Percentiles rank a stretch among this genome's conserved stretches.
Conservation (phyloP, 495 filamentous ascomycete species). For the Glarea lozoyensis region DNA sequence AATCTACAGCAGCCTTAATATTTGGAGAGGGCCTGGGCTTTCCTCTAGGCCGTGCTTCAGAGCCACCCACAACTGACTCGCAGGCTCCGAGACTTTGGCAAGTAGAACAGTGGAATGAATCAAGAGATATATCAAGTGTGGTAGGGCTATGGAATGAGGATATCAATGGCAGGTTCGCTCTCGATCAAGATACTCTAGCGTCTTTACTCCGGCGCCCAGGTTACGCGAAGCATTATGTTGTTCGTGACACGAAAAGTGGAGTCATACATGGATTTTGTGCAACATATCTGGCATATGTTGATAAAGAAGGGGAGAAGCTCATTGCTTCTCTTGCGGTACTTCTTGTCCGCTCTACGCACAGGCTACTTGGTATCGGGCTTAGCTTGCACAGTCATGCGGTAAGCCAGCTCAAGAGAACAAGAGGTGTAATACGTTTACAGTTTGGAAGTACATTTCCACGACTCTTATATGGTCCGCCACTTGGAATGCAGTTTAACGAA, state of each 20-base stretch:
- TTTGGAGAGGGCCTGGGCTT: conserved; percentile 31
- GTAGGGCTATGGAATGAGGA: conserved; percentile 43
- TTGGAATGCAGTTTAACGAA: conserved; percentile 31
- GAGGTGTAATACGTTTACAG: conserved; percentile 45
- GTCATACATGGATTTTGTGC: conserved; percentile 50
- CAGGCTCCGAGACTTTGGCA: conserved; percentile 27
- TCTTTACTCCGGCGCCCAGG: conserved; percentile 49
- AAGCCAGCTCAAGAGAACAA: conserved; percentile 39
- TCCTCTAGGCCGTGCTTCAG: conserved; percentile 13
- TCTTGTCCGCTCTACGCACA: conserved; percentile 44
- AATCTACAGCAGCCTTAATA: conserved; percentile 43
- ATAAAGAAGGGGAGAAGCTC: conserved; percentile 39
- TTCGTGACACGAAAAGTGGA: conserved; percentile 39
- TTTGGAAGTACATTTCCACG: conserved; percentile 55
- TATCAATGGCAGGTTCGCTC: conserved; percentile 34
- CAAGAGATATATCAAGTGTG: conserved; percentile 30
- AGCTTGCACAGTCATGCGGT: conserved; percentile 48
- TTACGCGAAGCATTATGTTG: conserved; percentile 54
- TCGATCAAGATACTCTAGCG: conserved; percentile 34
- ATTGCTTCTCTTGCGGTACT: conserved; percentile 51
- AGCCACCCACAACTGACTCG: conserved; percentile 3
- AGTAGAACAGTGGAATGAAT: conserved; percentile 36
- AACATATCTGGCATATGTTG: conserved; percentile 48
- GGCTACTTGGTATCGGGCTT: conserved; percentile 44
- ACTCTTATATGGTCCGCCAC: conserved; percentile 46